Base-by-base conservation (phyloP, 2,329 filamentous ascomycete species). In the Trichoderma asperellum region DNA sequence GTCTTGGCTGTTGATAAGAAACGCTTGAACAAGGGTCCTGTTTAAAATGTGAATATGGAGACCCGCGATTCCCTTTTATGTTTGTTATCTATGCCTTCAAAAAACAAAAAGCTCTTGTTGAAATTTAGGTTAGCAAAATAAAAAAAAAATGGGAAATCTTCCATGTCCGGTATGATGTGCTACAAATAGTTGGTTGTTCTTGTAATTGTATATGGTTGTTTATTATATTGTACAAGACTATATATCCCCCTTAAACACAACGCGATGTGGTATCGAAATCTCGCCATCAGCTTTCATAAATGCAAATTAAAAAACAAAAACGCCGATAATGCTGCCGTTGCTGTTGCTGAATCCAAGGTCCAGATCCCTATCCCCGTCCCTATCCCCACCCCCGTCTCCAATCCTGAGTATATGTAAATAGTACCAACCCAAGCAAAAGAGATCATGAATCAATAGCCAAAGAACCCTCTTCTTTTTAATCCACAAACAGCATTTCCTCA, bases 31-130 rank as follows among this genome's bases (percentile, higher is more conserved):
- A 57, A 55, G 40, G 65, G 18, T 16, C 32, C 7, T 53, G 55
- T 47, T 18, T 24, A 68, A 67, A 72, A 70, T 68, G 63, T 57
- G 40, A 43, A 53, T 37, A 43, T 53, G 21, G 49, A 62, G 63
- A 35, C 67, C 67, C 60, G 49, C 63, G 67, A 29, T 55, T 58
- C 40, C 40, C n/a, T 49, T 37, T 49, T 49, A 58, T 57, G 52
- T 55, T 64, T 57, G 52, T 55, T 64, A 57, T 53, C 47, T 69
- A 69, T 24, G 59, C 62, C 58, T 27, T 27, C 21, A 55, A 18
- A 55, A 62, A 62, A 24, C 34, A 61, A 62, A 62, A 43, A 61
- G 16, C 29, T 34, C 16, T 29, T 60, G 11, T 18, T 10, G 18
- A 29, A 40, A 61, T 61, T 61, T 27, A 49, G 12, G 11, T 61